A percentile compares a stretch with the other conserved stretches of the same genome.
These are phyloP conservation scores for Zygnema circumcarinatum DNA, from an alignment of 139 green algal genomes.

Conservation along the genomic window DNA sequence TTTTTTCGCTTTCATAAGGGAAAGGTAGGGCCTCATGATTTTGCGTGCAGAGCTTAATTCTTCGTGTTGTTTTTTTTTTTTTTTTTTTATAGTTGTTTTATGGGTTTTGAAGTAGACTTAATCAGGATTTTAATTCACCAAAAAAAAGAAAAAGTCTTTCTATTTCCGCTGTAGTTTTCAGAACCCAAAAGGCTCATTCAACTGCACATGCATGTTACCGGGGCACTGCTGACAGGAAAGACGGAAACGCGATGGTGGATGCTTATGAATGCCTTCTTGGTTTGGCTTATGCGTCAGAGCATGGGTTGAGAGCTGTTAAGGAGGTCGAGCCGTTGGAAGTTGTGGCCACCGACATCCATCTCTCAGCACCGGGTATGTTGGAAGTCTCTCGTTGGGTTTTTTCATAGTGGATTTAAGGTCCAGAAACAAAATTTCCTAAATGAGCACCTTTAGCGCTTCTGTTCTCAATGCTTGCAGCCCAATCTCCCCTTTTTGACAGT, in stretches of 20 bases:
- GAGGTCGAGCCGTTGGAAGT: neutral
- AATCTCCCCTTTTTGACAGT: no score
- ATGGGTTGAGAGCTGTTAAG: neutral
- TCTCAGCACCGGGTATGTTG: neutral
- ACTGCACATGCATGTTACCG: neutral
- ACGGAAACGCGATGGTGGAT: neutral
- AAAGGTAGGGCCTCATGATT: slow-evolving; percentile 22
- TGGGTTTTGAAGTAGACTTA: neutral
- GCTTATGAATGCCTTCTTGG: neutral
- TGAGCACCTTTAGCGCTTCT: no score
- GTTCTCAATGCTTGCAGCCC: no score
- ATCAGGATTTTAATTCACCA: neutral
- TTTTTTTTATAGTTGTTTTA: neutral
- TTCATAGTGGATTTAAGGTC: no score
- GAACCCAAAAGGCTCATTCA: neutral
- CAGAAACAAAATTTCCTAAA: no score
- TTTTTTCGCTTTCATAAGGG: slow-evolving; percentile 7
- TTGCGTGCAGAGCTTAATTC: neutral
- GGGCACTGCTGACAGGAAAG: neutral
- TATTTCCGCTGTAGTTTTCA: neutral
- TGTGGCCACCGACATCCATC: neutral
- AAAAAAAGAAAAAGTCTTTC: neutral
- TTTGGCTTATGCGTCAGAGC: neutral
- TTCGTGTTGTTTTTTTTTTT: neutral
- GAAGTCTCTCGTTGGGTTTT: no score